Evolutionary conservation across 2,329 filamentous ascomycete species (phyloP).

Genomic region (Ceratocystis alfenasii): DNA sequence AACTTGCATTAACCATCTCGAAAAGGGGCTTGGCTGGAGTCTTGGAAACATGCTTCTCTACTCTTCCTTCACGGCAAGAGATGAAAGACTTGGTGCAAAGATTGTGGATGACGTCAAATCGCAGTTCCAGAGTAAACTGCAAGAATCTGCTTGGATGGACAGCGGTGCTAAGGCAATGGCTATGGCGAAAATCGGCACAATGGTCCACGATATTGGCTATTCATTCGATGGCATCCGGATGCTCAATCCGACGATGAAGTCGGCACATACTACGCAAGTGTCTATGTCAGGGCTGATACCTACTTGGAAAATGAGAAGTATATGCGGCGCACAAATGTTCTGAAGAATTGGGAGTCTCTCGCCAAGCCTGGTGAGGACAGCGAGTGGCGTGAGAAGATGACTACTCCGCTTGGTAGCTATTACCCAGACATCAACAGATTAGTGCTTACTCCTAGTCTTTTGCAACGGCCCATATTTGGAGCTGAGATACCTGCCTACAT

Average conservation of each 20-base stretch:
- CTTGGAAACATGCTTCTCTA: conserved; percentile 57
- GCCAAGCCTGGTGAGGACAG: conserved; percentile 48
- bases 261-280: conserved; percentile 43
- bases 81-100: conserved; percentile 44
- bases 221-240: conserved; percentile 45
- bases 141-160: conserved; percentile 52
- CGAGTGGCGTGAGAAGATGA: conserved; percentile 48
- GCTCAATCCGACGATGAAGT: conserved; percentile 46
- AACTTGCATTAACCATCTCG: conserved; percentile 48
- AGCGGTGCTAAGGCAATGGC: conserved; percentile 46
- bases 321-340: conserved; percentile 36
- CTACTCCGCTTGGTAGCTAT: conserved; percentile 56
- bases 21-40: conserved; percentile 52
- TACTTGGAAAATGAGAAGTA: conserved; percentile 49
- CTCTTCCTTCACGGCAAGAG: conserved; percentile 55
- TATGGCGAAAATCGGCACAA: conserved; percentile 53
- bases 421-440: conserved; percentile 54
- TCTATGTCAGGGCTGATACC: conserved; percentile 38
- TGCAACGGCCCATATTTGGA: conserved; percentile 57
- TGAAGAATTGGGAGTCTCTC: conserved; percentile 43
- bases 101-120: conserved; percentile 61
- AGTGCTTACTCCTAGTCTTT: conserved; percentile 56
- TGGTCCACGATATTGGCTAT: conserved; percentile 57
- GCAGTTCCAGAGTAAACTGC: conserved; percentile 49
- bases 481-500: conserved; percentile 51